These are phyloP conservation scores for Aspergillus bridgeri DNA, from an alignment of 495 filamentous ascomycete species.

Conservation along the genomic window DNA sequence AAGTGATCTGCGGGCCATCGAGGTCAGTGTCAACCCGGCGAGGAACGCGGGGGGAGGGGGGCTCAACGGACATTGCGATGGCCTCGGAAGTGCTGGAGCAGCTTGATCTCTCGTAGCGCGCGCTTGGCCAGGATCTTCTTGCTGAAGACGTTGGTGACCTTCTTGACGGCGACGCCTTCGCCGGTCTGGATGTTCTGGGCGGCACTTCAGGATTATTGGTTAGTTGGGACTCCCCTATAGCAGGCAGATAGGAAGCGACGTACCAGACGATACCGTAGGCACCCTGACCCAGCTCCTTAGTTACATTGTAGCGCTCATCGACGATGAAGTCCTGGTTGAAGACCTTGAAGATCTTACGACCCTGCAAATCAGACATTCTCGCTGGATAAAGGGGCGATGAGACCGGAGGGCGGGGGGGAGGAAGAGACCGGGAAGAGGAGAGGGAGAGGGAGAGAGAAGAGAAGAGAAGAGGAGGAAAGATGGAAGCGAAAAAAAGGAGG, in stretches of 20 bases:
- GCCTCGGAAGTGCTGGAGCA: constrained; percentile 95
- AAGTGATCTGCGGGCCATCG: constrained; percentile 75
- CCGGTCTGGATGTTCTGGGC: constrained; percentile 86
- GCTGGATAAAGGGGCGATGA: constrained; percentile 12
- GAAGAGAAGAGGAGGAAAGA: not conserved
- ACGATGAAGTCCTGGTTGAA: constrained; percentile 99
- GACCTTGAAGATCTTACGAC: constrained; percentile 97
- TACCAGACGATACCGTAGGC: constrained; percentile 99
- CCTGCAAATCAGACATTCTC: constrained; percentile 70
- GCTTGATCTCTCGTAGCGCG: constrained; percentile 95
- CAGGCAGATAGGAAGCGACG: constrained; percentile 21
- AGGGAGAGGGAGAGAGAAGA: constrained; percentile 1
- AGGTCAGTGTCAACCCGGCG: constrained; percentile 13
- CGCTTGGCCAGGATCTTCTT: constrained; percentile 99
- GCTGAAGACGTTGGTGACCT: constrained; percentile 99
- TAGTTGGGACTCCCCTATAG: too few relatives aligned
- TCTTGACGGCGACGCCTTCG: constrained; percentile 98
- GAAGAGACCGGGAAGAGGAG: constrained; percentile 2
- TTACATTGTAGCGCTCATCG: constrained; percentile 96
- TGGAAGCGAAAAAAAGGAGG: not conserved
- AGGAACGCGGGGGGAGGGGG: constrained; percentile 2
- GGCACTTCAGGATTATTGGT: constrained; percentile 53
- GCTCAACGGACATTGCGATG: constrained; percentile 62
- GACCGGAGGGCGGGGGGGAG: constrained; percentile 8
- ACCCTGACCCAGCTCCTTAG: constrained; percentile 96